These are phyloP conservation scores for Starmera amethionina DNA, from an alignment of 805 yeast genomes.

Conservation along the genomic window DNA sequence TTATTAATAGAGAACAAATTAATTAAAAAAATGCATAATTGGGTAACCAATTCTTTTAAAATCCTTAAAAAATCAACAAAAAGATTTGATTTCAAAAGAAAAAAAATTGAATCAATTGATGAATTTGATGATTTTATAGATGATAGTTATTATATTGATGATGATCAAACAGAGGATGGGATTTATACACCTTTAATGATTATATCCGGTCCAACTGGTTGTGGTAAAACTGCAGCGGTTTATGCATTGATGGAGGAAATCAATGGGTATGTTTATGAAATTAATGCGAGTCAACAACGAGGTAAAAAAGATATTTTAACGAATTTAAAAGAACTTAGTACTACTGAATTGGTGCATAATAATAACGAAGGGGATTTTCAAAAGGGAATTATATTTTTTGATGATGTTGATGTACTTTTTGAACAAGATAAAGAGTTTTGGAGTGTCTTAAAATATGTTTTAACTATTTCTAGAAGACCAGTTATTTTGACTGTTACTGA, in stretches of 20 bases:
- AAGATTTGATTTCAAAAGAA: constrained; percentile 23
- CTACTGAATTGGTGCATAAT: constrained; percentile 69
- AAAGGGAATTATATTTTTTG: constrained; percentile 66
- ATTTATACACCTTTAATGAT: constrained; percentile 54
- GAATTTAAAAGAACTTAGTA: constrained; percentile 66
- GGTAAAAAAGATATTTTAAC: constrained; percentile 61
- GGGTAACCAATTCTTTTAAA: constrained; percentile 24
- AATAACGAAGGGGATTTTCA: constrained; percentile 24
- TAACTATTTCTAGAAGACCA: constrained; percentile 58
- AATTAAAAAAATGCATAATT: constrained; percentile 14
- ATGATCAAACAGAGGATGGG: constrained; percentile 14
- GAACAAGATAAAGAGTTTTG: constrained; percentile 74
- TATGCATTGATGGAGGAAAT: constrained; percentile 55
- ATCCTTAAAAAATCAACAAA: constrained; percentile 24
- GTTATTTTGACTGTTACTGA: constrained; percentile 57
- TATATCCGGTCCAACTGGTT: constrained; percentile 60
- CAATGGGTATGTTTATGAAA: constrained; percentile 69
- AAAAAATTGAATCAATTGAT: constrained; percentile 11
- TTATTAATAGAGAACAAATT: constrained; percentile 18
- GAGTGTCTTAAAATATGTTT: constrained; percentile 53
- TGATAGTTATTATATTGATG: constrained; percentile 17
- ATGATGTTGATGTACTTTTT: constrained; percentile 77
- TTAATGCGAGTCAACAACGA: constrained; percentile 66
- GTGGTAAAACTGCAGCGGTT: constrained; percentile 71
- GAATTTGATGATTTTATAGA: constrained; percentile 25